Conservation (phyloP, 73 alveolate genomes). For the Durusdinium trenchii region DNA sequence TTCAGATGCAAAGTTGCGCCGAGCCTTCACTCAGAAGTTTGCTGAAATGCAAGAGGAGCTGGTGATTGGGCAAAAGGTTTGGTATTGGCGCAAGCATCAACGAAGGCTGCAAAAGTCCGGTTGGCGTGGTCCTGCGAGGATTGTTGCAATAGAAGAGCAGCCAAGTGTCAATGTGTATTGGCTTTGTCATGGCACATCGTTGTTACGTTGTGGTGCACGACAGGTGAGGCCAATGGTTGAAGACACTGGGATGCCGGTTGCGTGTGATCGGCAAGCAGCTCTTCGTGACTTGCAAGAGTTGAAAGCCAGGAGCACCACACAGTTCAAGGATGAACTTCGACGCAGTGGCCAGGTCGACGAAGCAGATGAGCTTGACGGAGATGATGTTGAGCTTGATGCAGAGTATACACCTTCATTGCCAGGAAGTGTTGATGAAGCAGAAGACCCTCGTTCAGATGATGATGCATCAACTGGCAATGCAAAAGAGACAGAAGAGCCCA, state of each 20-base stretch:
- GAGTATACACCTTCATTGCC: too few relatives aligned
- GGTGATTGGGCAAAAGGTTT: neutral
- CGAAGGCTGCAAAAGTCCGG: neutral
- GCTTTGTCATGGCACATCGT: neutral
- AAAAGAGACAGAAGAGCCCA: neutral
- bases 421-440: too few relatives aligned
- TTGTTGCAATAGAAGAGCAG: neutral
- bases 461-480: neutral
- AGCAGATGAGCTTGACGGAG: neutral
- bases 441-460: neutral
- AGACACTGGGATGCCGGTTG: neutral
- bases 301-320: constrained; percentile 1
- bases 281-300: neutral
- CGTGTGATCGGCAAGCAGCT: neutral
- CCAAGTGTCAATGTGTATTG: neutral
- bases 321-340: neutral
- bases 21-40: constrained; percentile 3
- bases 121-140: neutral
- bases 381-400: neutral
- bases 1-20: neutral
- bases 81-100: neutral
- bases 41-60: neutral
- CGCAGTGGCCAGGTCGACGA: too few relatives aligned
- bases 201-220: neutral
- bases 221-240: neutral